Conservation (phyloP, 2,329 filamentous ascomycete genomes). For the Colletotrichum lindemuthianum region DNA sequence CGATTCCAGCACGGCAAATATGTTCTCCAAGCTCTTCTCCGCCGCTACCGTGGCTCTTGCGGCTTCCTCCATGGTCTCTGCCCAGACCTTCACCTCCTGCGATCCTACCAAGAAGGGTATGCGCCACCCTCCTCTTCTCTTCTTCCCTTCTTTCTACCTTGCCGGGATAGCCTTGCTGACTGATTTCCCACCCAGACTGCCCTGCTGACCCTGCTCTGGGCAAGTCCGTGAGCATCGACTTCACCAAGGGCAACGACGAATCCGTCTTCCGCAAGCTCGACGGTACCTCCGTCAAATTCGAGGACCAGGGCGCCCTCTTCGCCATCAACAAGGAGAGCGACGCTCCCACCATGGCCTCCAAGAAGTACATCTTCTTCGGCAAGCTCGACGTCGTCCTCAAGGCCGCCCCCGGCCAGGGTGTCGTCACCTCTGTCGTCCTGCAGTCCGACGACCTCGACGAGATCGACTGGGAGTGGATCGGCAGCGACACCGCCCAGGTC, state of each 20-base stretch:
- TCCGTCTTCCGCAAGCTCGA: conserved; percentile 58
- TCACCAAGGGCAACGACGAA: conserved; percentile 77
- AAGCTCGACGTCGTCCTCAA: conserved; percentile 82
- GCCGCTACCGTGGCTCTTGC: conserved; percentile 59
- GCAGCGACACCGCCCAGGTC: conserved; percentile 76
- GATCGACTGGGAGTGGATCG: conserved; percentile 97
- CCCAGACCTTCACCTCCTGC: conserved; percentile 67
- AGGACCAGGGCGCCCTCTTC: conserved; percentile 61
- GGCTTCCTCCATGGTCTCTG: conserved; percentile 59
- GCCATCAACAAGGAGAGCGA: conserved; percentile 75
- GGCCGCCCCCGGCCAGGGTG: conserved; percentile 81
- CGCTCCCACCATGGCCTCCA: conserved; percentile 76
- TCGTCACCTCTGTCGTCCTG: conserved; percentile 90
- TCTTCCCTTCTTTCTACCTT: background rate
- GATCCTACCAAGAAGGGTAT: conserved; percentile 64
- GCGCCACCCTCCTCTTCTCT: conserved; percentile 23
- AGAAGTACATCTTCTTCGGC: conserved; percentile 98
- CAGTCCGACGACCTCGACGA: conserved; percentile 93
- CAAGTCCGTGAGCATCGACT: conserved; percentile 72
- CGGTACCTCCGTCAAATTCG: conserved; percentile 61
- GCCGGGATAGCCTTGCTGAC: conserved; percentile 38
- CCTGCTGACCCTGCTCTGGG: conserved; percentile 81
- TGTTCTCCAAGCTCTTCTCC: conserved; percentile 52
- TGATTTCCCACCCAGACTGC: conserved; percentile 60
- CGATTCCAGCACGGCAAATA: conserved; percentile 16